A percentile compares a stretch with the other conserved stretches of the same genome.
phyloP scores from a whole-genome alignment of 805 yeast genomes.

The Metschnikowia gelsemii region DNA sequence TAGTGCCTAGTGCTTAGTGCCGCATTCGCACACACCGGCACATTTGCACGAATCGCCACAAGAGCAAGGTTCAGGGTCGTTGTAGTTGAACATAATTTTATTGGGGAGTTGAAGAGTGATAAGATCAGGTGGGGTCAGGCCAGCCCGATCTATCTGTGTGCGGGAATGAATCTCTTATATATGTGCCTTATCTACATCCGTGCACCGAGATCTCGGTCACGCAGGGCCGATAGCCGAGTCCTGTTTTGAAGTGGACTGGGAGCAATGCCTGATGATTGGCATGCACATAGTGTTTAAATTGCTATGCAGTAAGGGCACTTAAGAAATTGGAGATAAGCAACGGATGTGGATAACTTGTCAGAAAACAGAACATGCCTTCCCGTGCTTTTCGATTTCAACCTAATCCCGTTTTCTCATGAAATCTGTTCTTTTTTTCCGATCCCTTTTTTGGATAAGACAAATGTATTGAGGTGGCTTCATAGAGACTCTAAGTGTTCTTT shows the following conservation, averaged over 20 bases:
- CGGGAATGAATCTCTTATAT: neutral
- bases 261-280: too few relatives aligned
- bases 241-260: too few relatives aligned
- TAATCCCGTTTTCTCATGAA: too few relatives aligned
- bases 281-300: neutral
- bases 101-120: neutral
- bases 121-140: neutral
- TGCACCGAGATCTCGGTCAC: neutral
- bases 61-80: slow-evolving; percentile 16
- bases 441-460: too few relatives aligned
- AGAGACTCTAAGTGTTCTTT: too few relatives aligned
- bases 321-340: too few relatives aligned
- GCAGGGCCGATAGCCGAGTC: neutral
- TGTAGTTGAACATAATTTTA: slow-evolving; percentile 14
- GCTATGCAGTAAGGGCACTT: slow-evolving; percentile 4
- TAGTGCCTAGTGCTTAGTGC: slow-evolving; percentile 11
- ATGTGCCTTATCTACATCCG: neutral
- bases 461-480: too few relatives aligned
- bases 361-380: too few relatives aligned
- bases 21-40: slow-evolving; percentile 14
- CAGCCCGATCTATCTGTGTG: neutral
- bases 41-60: slow-evolving; percentile 17
- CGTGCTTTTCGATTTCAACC: too few relatives aligned
- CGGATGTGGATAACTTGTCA: too few relatives aligned
- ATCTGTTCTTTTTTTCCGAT: too few relatives aligned